Evolutionary conservation across 148 eudicot genomes (phyloP).

Genomic region (Heliamphora exappendiculata): DNA sequence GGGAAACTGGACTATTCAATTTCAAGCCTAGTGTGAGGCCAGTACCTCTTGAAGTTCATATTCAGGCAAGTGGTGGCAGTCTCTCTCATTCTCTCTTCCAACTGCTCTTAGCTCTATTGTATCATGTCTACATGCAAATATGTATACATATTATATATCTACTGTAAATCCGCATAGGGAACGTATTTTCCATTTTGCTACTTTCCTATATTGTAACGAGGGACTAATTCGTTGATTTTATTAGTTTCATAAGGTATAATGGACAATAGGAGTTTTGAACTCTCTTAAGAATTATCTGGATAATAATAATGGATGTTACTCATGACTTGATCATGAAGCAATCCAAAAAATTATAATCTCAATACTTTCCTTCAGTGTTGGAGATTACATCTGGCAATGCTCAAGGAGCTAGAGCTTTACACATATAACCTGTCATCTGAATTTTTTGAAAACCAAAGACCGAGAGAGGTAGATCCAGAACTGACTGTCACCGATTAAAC

Average conservation of each 20-base stretch:
- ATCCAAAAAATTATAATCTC: neutral
- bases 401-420: neutral
- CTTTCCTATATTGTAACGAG: neutral
- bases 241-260: neutral
- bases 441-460: neutral
- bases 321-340: neutral
- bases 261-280: neutral
- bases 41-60: slow-evolving; percentile 97
- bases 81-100: neutral
- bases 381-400: neutral
- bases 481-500: neutral
- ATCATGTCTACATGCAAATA: neutral
- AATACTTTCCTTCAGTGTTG: neutral
- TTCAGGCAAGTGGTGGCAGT: slow-evolving; percentile 53
- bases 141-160: neutral
- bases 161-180: neutral
- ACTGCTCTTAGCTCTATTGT: neutral
- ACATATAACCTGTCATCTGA: neutral
- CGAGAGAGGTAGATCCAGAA: neutral
- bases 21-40: slow-evolving; percentile 99
- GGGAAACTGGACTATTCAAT: slow-evolving; percentile 78
- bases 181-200: neutral
- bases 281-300: neutral
- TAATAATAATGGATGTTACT: neutral
- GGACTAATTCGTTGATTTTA: neutral